A percentile compares a stretch with the other conserved stretches of the same genome.
phyloP scores from a whole-genome alignment of 78 protist species.

The Dictyostelium intermedium region DNA sequence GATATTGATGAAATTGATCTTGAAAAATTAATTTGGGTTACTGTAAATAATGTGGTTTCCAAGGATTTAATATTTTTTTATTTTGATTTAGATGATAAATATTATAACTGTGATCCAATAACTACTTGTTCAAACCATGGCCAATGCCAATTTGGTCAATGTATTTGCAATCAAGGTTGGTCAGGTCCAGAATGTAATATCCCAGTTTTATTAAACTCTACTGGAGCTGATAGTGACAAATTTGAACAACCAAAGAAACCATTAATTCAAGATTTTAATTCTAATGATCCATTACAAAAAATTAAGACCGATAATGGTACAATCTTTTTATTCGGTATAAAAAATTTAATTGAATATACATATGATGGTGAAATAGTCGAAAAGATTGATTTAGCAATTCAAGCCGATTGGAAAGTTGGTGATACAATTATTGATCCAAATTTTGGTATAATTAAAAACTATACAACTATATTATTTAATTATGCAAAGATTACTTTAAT shows the following conservation, averaged over 20 bases:
- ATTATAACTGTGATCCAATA: neutral
- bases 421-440: neutral
- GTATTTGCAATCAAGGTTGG: conserved; percentile 37
- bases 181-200: conserved; percentile 24
- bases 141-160: neutral
- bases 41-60: neutral
- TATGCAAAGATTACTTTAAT: neutral
- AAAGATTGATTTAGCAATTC: neutral
- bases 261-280: neutral
- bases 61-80: neutral
- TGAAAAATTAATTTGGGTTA: neutral
- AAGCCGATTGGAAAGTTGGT: neutral
- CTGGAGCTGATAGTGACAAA: neutral
- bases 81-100: neutral
- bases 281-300: neutral
- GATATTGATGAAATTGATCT: neutral
- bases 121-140: conserved; percentile 8
- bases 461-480: neutral
- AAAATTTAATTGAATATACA: neutral
- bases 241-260: neutral
- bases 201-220: neutral
- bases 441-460: neutral
- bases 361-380: neutral
- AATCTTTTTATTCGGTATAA: neutral
- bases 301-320: conserved; percentile 6